A percentile compares a stretch with the other conserved stretches of the same genome.
These are phyloP conservation scores for Inosperma sp. DNA, from an alignment of 768 basidiomycete genomes.

Conservation along the genomic window DNA sequence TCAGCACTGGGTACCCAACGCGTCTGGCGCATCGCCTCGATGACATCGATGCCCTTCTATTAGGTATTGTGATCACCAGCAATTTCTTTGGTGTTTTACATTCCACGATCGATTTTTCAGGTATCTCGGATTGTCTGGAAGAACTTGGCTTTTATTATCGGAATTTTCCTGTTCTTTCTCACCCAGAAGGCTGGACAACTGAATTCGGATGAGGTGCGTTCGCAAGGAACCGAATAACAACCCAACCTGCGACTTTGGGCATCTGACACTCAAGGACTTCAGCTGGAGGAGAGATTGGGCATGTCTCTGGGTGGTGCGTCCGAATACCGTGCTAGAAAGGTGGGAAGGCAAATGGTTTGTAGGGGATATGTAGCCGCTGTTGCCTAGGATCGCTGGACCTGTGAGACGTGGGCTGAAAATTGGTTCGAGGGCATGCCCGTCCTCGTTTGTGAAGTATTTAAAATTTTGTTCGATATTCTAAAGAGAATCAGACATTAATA, in stretches of 20 bases:
- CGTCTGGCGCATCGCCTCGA: too few species aligned
- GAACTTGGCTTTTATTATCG: too few species aligned
- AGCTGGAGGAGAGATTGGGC: conserved; percentile 66
- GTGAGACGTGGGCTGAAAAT: conserved; percentile 87
- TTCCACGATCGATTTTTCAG: too few species aligned
- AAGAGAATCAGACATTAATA: neutral
- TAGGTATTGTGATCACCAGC: too few species aligned
- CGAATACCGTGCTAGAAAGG: conserved; percentile 73
- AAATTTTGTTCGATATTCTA: conserved; percentile 97
- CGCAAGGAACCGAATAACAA: conserved; percentile 68
- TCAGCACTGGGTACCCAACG: too few species aligned
- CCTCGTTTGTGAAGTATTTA: conserved; percentile 78
- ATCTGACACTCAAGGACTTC: conserved; percentile 96
- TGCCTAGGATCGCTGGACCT: conserved; percentile 88
- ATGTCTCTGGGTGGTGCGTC: conserved; percentile 52
- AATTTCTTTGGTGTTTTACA: too few species aligned
- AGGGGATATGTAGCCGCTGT: conserved; percentile 98
- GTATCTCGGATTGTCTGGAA: too few species aligned
- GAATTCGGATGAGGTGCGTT: conserved; percentile 13
- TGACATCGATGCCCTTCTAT: too few species aligned
- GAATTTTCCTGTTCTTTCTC: too few species aligned
- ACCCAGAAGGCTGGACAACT: neutral
- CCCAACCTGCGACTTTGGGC: conserved; percentile 86
- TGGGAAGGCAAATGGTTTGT: conserved; percentile 74
- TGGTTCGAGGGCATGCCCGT: conserved; percentile 83